Conservation (phyloP, 371 early-diverging fungal genomes). For the Mucor lusitanicus region DNA sequence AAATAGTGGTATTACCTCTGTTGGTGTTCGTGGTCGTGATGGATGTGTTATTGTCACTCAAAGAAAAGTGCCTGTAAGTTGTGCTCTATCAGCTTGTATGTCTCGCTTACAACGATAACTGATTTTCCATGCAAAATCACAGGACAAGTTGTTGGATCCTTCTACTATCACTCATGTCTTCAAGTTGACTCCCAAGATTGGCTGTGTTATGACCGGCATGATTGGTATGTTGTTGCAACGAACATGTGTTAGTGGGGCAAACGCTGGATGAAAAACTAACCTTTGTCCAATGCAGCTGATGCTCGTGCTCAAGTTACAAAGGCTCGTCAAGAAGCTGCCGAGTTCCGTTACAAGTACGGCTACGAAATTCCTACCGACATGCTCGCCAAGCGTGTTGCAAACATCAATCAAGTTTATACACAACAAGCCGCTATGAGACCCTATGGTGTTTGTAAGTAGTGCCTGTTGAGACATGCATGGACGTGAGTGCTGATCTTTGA, state of each 20-base stretch:
- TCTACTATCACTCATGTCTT: constrained; percentile 92
- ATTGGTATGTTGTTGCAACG: constrained; percentile 58
- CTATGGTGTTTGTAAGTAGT: constrained; percentile 90
- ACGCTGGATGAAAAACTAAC: neutral
- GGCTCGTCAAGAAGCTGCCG: constrained; percentile 96
- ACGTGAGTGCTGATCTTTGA: neutral
- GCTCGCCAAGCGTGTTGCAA: constrained; percentile 97
- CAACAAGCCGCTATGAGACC: constrained; percentile 99
- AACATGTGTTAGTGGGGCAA: neutral
- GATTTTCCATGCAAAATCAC: neutral
- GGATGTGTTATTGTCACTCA: constrained; percentile 93
- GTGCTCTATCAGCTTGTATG: neutral
- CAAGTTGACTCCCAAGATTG: constrained; percentile 90
- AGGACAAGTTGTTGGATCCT: constrained; percentile 97
- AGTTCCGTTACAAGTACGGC: constrained; percentile 97
- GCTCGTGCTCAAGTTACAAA: constrained; percentile 91
- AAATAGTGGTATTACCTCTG: constrained; percentile 91
- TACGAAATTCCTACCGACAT: constrained; percentile 96
- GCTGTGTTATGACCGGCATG: constrained; percentile 98
- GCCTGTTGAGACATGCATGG: neutral
- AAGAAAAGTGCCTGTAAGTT: constrained; percentile 92
- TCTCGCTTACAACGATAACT: neutral
- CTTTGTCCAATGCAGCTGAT: constrained; percentile 67
- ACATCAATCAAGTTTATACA: constrained; percentile 97
- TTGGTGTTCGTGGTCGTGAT: constrained; percentile 95